Conservation (phyloP, 208 protist species). For the Trichomonas gallinae region DNA sequence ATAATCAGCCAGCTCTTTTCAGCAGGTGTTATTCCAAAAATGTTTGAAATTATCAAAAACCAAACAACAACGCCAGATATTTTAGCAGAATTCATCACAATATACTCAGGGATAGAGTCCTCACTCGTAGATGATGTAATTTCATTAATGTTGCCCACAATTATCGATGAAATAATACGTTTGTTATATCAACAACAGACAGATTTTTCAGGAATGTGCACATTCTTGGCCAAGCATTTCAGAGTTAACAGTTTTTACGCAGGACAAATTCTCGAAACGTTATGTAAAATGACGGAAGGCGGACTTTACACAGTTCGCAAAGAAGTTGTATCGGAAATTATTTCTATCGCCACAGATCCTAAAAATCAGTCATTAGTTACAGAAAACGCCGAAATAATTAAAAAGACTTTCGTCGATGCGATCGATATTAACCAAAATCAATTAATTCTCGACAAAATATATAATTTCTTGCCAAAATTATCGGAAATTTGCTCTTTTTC, state of each 20-base stretch:
- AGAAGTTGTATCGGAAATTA: not conserved
- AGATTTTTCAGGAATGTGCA: not conserved
- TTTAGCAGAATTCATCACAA: not conserved
- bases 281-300: not conserved
- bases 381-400: not conserved
- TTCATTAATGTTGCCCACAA: not conserved
- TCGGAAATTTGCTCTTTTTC: not conserved
- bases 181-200: not conserved
- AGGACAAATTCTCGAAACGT: not conserved
- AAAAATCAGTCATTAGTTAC: not conserved
- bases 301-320: not conserved
- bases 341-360: not conserved
- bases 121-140: not conserved
- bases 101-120: not conserved
- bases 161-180: not conserved
- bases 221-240: not conserved
- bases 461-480: not conserved
- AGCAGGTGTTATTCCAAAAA: not conserved
- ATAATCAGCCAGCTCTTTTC: not conserved
- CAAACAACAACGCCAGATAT: not conserved
- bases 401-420: not conserved
- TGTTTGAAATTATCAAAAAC: not conserved
- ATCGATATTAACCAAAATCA: not conserved
- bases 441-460: not conserved
- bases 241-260: not conserved